phyloP scores from a whole-genome alignment of 768 basidiomycete species.

The Nidularia pulvinata region DNA sequence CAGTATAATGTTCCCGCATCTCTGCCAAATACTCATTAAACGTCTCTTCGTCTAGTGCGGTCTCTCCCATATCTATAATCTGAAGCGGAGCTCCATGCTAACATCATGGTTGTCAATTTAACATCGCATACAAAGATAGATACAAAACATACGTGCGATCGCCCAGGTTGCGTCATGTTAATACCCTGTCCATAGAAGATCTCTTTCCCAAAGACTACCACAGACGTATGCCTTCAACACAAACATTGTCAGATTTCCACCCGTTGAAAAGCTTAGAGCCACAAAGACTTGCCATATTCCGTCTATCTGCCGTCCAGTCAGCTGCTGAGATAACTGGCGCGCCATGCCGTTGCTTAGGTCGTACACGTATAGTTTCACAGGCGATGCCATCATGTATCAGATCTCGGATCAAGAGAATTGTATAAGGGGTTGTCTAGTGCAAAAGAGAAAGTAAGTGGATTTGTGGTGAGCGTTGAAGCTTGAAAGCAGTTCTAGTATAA shows the following conservation, averaged over 20 bases:
- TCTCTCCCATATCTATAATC: slow-evolving; percentile 75
- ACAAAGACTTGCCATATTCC: slow-evolving; percentile 75
- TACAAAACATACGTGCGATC: slow-evolving; percentile 70
- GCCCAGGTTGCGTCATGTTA: slow-evolving; percentile 65
- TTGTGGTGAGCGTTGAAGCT: background rate
- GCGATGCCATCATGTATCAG: slow-evolving; percentile 20
- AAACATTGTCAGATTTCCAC: background rate
- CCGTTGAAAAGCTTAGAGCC: background rate
- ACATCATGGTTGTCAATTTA: background rate
- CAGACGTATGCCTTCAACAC: slow-evolving; percentile 82
- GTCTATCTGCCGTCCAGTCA: slow-evolving; percentile 89
- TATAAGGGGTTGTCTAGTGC: background rate
- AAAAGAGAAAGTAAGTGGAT: background rate
- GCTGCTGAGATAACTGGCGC: slow-evolving; percentile 69
- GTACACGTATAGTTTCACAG: slow-evolving; percentile 88
- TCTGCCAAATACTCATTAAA: slow-evolving; percentile 83
- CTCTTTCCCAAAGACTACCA: slow-evolving; percentile 87
- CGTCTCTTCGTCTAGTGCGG: slow-evolving; percentile 79
- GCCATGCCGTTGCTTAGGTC: slow-evolving; percentile 91
- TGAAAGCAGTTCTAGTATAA: background rate
- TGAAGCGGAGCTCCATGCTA: slow-evolving; percentile 79
- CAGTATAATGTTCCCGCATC: slow-evolving; percentile 80
- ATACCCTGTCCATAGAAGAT: slow-evolving; percentile 94
- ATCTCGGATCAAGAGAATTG: background rate
- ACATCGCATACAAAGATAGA: background rate